phyloP scores from a whole-genome alignment of 2,329 filamentous ascomycete species.

The Verticillium nonalfalfae region DNA sequence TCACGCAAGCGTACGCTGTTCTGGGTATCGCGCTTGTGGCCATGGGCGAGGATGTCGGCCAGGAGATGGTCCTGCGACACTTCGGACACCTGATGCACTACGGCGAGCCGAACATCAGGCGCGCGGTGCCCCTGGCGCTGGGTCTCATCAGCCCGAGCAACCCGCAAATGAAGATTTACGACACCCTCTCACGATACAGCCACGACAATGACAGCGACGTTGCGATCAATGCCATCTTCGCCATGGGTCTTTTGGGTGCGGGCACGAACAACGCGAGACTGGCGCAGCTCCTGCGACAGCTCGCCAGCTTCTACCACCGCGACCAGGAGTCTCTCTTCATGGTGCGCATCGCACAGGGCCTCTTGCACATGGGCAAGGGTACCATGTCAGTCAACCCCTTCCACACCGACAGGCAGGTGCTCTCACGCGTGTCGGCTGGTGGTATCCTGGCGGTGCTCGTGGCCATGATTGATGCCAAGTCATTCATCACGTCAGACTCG shows the following conservation, averaged over 20 bases:
- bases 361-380: constrained; percentile 98
- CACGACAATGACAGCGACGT: constrained; percentile 99
- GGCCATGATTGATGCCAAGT: constrained; percentile 91
- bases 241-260: constrained; percentile 94
- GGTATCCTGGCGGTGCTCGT: constrained; percentile 86
- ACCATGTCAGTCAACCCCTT: constrained; percentile 96
- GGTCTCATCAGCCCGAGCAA: constrained; percentile 95
- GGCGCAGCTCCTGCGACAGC: constrained; percentile 86
- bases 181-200: constrained; percentile 93
- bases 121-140: constrained; percentile 93
- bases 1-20: constrained; percentile 93
- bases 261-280: constrained; percentile 97
- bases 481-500: constrained; percentile 59
- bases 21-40: constrained; percentile 89
- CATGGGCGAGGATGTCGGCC: constrained; percentile 97
- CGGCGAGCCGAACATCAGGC: constrained; percentile 92
- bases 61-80: constrained; percentile 97
- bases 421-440: constrained; percentile 85
- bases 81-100: constrained; percentile 99
- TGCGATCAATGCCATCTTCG: constrained; percentile 96
- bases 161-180: constrained; percentile 99
- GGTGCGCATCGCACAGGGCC: constrained; percentile 96
- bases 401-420: constrained; percentile 94
- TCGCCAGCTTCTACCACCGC: constrained; percentile 96
- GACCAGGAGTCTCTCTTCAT: constrained; percentile 97